Evolutionary conservation across 2,329 filamentous ascomycete genomes (phyloP).

Genomic region (Beauveria caledonica): DNA sequence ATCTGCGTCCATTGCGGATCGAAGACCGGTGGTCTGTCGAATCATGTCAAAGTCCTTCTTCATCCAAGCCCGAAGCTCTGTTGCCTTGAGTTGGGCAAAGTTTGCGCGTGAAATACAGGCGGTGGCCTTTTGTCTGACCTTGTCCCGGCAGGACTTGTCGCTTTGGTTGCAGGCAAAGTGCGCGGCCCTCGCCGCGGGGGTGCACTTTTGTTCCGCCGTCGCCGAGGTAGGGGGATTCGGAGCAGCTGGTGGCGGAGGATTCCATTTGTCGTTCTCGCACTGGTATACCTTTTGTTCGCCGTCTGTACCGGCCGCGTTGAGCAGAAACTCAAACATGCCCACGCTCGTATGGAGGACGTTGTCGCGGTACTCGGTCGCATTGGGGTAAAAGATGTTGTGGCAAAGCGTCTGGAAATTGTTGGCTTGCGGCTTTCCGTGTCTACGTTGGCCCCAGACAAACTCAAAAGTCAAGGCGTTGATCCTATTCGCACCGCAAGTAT

Average conservation of each 20-base stretch:
- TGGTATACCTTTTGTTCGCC: constrained; percentile 14
- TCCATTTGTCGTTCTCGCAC: not conserved
- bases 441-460: constrained; percentile 29
- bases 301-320: constrained; percentile 20
- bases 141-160: not conserved
- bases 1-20: not conserved
- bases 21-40: not conserved
- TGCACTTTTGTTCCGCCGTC: not conserved
- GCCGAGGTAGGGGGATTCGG: not conserved
- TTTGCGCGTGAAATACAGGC: not conserved
- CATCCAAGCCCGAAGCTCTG: not conserved
- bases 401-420: not conserved
- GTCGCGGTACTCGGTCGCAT: constrained; percentile 30
- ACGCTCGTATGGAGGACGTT: constrained; percentile 37
- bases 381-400: constrained; percentile 38
- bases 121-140: not conserved
- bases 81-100: not conserved
- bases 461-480: constrained; percentile 38
- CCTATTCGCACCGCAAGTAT: constrained; percentile 25
- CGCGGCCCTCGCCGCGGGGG: not conserved
- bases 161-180: not conserved
- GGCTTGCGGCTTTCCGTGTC: not conserved
- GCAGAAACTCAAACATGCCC: constrained; percentile 39
- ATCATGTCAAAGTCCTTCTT: not conserved
- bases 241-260: not conserved